Percentiles rank a stretch among this genome's conserved stretches.
phyloP scores from a whole-genome alignment of 2,329 filamentous ascomycete species.

The Pseudogymnoascus sp. region DNA sequence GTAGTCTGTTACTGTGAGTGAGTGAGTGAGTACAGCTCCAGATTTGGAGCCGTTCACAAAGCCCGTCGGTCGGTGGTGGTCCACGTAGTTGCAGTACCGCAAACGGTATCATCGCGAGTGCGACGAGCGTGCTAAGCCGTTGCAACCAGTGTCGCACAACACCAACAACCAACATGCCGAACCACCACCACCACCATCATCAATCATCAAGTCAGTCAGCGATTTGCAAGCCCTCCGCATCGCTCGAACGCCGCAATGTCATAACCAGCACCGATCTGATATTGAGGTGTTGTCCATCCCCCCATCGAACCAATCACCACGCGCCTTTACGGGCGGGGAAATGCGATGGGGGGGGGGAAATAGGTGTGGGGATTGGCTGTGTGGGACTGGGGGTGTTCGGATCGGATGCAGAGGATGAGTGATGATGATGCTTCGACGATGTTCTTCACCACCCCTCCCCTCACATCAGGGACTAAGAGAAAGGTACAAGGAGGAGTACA shows the following conservation, averaged over 20 bases:
- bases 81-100: too few relatives aligned
- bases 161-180: background rate
- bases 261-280: background rate
- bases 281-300: background rate
- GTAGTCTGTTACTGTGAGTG: too few relatives aligned
- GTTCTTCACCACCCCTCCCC: too few relatives aligned
- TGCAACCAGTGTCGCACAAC: background rate
- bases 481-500: background rate
- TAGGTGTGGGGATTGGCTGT: background rate
- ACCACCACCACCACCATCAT: too few relatives aligned
- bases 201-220: background rate
- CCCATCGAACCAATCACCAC: background rate
- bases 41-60: too few relatives aligned
- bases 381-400: background rate
- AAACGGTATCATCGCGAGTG: too few relatives aligned
- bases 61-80: too few relatives aligned
- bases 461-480: background rate
- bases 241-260: background rate
- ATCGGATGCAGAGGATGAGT: background rate
- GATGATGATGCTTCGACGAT: too few relatives aligned
- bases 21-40: too few relatives aligned
- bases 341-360: too few relatives aligned
- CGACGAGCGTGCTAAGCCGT: background rate
- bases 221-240: background rate
- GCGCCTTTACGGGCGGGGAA: background rate